Evolutionary conservation across 345 rosid species (phyloP), one percentile per base, ranked within the genome.

Genomic region (Sisymbrium altissimum): DNA sequence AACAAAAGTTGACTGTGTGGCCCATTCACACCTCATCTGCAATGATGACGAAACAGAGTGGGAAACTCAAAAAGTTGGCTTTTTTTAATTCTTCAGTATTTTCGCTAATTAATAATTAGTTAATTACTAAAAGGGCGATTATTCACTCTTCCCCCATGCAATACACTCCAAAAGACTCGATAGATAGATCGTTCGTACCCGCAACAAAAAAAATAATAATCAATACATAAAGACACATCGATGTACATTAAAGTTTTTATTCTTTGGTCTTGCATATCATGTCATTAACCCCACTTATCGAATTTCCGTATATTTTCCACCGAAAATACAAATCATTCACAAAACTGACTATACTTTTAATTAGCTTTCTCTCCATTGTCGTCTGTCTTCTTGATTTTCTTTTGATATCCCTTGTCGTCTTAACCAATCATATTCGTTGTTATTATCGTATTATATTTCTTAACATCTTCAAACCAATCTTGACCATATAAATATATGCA

Each of bases 21-120:
- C 68, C 77, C 81, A 65, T 59, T 61, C 68, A 67, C 77, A 78
- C 81, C 76, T 78, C 81, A 78, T 72, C 69, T 78, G 81, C 63
- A 78, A 78, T 78, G 81, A 78, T 78, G 81, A 71, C 63, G 71
- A 72, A 56, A 49, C 68, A 72, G 73, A 72, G 68, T 78, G 81
- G 68, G 81, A 66, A 66, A 52, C 72, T n/a, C 64, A 40, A 78
- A 71, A 72, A 50, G 56, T 58, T 62, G 55, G 32, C 56, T 9
- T 71, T 63, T 30, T 9, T 43, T 18, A 10, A 3, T 61, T 62
- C 49, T 55, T 35, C 60, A 6, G 12, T 29, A 6, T 46, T 65
- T 63, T 30, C 1, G n/a, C 25, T 58, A 75, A 59, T 75, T 55
- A 15, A 45, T 23, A 64, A 39, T 66, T 65, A 53, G 45, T 18